Base-by-base conservation (phyloP, 495 filamentous ascomycete genomes). In the Daldinia decipiens region DNA sequence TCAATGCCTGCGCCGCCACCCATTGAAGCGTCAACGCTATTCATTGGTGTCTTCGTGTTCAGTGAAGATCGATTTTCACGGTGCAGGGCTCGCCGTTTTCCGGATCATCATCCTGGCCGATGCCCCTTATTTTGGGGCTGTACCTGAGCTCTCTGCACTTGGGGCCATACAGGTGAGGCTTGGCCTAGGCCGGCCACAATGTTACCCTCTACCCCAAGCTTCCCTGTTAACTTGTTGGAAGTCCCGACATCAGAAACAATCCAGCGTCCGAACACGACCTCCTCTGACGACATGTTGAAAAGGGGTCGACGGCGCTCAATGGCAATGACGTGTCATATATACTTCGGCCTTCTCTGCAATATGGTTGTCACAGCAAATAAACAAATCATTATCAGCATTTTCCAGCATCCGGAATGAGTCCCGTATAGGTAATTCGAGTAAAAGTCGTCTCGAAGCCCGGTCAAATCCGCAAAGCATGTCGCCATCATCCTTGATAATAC, bases 91-190 rank as follows among this genome's bases (percentile, higher is more conserved):
- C 59, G 70, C 39, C 59, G 64, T 55, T 56, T 50, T 60, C 70
- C 64, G 64, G 70, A 72, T 67, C 59, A 51, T 59, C 54, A 67
- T 60, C 70, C 70, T 72, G 56, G 65, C 59, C 60, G 59, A 56
- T 60, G 64, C 70, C 70, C 70, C 70, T 68, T 73, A 66, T 73
- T 73, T 70, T 70, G 71, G 71, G 71, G 71, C 71, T 73, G 71
- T 73, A 73, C 71, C 71, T 73, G 62, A 73, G 65, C 65, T 58
- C 17, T n/a, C n/a, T 59, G 56, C 43, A 56, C 59, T 64, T 68
- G 43, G 70, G 64, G 45, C 32, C 39, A 27, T 67, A 54, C 58
- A 62, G 34, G 27, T 65, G 65, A 69, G 62, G 71, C 66, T 66
- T 70, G 71, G 71, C 61, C 66, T 27, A 24, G 52, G 62, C 51